These are phyloP conservation scores for Amylocystis lapponica DNA, from an alignment of 768 basidiomycete species.

Conservation along the genomic window DNA sequence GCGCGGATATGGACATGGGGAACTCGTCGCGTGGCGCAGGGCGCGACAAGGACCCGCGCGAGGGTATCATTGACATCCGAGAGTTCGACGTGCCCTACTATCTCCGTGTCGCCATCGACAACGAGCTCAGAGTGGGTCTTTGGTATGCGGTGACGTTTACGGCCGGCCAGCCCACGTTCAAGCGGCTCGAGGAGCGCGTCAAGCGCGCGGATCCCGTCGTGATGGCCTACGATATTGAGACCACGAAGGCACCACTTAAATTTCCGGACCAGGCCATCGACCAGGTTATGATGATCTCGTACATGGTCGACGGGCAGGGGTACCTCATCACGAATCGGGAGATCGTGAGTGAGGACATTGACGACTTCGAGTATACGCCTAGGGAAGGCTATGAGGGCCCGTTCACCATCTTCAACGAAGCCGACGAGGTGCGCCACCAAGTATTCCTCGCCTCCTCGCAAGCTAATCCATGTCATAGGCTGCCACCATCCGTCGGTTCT, in stretches of 20 bases:
- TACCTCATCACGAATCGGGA: conserved; percentile 97
- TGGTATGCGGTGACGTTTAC: conserved; percentile 91
- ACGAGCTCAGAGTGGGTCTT: conserved; percentile 94
- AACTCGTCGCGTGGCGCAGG: conserved; percentile 23
- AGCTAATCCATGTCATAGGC: conserved; percentile 41
- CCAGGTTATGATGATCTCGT: conserved; percentile 99
- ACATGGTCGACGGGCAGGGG: conserved; percentile 98
- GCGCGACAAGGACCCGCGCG: conserved; percentile 76
- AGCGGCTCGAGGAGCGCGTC: conserved; percentile 72
- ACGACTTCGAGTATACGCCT: conserved; percentile 98
- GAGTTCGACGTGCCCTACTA: conserved; percentile 98
- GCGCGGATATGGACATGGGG: conserved; percentile 36
- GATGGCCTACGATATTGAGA: conserved; percentile 99
- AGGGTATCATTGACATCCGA: conserved; percentile 88
- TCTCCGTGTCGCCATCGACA: conserved; percentile 98
- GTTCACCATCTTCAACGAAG: conserved; percentile 92
- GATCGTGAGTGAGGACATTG: conserved; percentile 95
- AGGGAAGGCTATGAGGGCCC: conserved; percentile 97
- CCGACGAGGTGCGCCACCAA: conserved; percentile 64
- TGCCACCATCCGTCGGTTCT: conserved; percentile 80
- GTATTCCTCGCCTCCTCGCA: neutral
- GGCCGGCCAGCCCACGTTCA: conserved; percentile 72
- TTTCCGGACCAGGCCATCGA: conserved; percentile 95
- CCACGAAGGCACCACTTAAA: conserved; percentile 98
- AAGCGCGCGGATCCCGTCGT: conserved; percentile 99